Evolutionary conservation across 768 basidiomycete genomes (phyloP).

Genomic region (Kwoniella shandongensis): DNA sequence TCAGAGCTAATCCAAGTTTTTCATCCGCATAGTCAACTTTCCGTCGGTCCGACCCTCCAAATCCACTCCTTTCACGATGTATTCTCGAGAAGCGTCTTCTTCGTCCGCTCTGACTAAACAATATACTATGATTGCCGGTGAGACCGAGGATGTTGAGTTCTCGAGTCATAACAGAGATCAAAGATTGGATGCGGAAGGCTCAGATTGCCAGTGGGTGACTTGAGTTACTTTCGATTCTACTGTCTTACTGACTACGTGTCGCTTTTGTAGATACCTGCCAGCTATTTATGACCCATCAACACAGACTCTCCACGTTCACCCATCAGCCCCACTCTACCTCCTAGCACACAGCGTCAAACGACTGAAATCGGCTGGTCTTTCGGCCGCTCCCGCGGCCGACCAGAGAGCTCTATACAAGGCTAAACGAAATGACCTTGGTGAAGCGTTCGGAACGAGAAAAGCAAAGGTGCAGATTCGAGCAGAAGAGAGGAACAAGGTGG

Average conservation of each 20-base stretch:
- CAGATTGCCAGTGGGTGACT: slow-evolving; percentile 71
- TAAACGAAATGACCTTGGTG: slow-evolving; percentile 76
- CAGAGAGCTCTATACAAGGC: slow-evolving; percentile 57
- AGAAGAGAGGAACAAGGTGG: slow-evolving; percentile 83
- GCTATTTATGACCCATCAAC: slow-evolving; percentile 78
- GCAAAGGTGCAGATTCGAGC: slow-evolving; percentile 81
- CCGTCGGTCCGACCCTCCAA: slow-evolving; percentile 48
- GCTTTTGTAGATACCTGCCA: slow-evolving; percentile 65
- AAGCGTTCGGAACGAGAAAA: slow-evolving; percentile 93
- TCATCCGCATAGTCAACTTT: slow-evolving; percentile 45
- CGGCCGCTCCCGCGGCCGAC: slow-evolving; percentile 4
- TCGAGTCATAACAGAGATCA: slow-evolving; percentile 64
- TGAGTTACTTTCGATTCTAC: no score
- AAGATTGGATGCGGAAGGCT: slow-evolving; percentile 52
- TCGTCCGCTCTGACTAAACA: slow-evolving; percentile 36
- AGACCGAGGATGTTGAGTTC: slow-evolving; percentile 81
- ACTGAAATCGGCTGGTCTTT: slow-evolving; percentile 51
- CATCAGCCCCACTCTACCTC: slow-evolving; percentile 63
- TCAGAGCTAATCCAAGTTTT: slow-evolving; percentile 1
- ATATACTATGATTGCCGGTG: slow-evolving; percentile 66
- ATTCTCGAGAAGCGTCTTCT: slow-evolving; percentile 30
- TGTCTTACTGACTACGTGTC: neutral
- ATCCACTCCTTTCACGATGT: slow-evolving; percentile 46
- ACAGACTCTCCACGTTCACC: slow-evolving; percentile 64
- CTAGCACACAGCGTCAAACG: slow-evolving; percentile 79